Evolutionary conservation across 1,284 basidiomycete genomes (phyloP), one percentile per base, ranked within the genome.

Genomic region (Wolfiporia cocos): DNA sequence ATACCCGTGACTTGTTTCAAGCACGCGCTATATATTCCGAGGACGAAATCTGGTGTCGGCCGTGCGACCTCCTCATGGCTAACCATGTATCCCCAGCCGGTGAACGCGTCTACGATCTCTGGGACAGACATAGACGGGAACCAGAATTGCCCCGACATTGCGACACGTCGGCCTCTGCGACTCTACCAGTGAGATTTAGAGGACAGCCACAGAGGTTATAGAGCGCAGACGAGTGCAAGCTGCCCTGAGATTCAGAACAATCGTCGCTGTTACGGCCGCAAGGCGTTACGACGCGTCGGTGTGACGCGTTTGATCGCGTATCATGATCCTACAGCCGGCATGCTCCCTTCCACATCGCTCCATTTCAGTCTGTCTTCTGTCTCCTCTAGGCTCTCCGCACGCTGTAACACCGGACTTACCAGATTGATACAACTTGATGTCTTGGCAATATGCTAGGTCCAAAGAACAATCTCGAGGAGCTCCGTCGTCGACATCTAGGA

Each of bases 1-100:
- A 90, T 69, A 29, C 74, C 74, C 29, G 83, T 85, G 40, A 90
- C 74, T 51, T 82, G 76, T 33, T 83, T 73, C 23, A 92, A 70
- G 51, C 87, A 81, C 2, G 77, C 73, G 40, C 68, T 69, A 61
- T 83, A 89, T 19, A 87, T 72, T 37, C 64, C 67, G 35, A 82
- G 74, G 15, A 89, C 83, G 45, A 85, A 83, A 30, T 86, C 80
- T 0, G 81, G 56, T 0, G 77, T 78, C 0, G 89, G 89, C 30
- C 74, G 73, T 20, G 70, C 57, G 32, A 93, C 74, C 51, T 91
- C 86, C 43, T 88, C 82, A 36, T 71, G 70, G 44, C 73, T 76
- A 26, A 86, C 71, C 7, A 72, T 67, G 23, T 86, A 65, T 1
- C 77, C 77, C 83, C 85, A 87, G 17, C 72, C 75, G 10, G 69